Conservation (phyloP, 2,329 filamentous ascomycete genomes). For the Fusarium hainanense region DNA sequence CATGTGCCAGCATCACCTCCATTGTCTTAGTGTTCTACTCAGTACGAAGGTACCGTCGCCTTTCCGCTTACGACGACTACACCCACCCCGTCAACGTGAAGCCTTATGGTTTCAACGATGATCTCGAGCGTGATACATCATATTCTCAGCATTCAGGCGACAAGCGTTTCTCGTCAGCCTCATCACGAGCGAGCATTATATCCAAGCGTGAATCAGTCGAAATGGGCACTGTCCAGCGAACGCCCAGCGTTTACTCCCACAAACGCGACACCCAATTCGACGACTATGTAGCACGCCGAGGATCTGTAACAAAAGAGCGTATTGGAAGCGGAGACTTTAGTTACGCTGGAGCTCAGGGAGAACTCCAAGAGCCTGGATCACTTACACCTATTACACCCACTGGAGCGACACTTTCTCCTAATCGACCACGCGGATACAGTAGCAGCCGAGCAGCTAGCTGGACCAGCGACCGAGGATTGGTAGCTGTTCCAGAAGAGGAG, state of each 20-base stretch:
- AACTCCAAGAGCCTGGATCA: conserved; percentile 20
- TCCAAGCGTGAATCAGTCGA: conserved; percentile 41
- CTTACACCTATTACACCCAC: neutral
- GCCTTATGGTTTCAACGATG: conserved; percentile 58
- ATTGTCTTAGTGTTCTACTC: conserved; percentile 60
- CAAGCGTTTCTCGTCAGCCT: conserved; percentile 43
- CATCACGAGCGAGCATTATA: conserved; percentile 48
- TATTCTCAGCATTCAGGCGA: conserved; percentile 46
- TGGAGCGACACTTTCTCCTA: conserved; percentile 23
- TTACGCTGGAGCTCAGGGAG: conserved; percentile 37
- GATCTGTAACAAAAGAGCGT: conserved; percentile 42
- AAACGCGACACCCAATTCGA: conserved; percentile 61
- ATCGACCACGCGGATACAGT: conserved; percentile 44
- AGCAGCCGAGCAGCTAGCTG: conserved; percentile 51
- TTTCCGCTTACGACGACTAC: conserved; percentile 63
- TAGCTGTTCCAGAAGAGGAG: conserved; percentile 55
- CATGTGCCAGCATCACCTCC: conserved; percentile 49
- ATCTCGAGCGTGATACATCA: conserved; percentile 44
- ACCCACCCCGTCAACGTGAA: conserved; percentile 62
- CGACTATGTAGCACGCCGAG: conserved; percentile 54
- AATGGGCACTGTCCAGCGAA: conserved; percentile 40
- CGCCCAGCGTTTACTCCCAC: conserved; percentile 55
- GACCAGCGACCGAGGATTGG: conserved; percentile 52
- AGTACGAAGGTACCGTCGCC: conserved; percentile 59
- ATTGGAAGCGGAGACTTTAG: conserved; percentile 50